Evolutionary conservation across 495 filamentous ascomycete species (phyloP), one percentile per base, ranked within the genome.

Genomic region (Neurospora sp.): DNA sequence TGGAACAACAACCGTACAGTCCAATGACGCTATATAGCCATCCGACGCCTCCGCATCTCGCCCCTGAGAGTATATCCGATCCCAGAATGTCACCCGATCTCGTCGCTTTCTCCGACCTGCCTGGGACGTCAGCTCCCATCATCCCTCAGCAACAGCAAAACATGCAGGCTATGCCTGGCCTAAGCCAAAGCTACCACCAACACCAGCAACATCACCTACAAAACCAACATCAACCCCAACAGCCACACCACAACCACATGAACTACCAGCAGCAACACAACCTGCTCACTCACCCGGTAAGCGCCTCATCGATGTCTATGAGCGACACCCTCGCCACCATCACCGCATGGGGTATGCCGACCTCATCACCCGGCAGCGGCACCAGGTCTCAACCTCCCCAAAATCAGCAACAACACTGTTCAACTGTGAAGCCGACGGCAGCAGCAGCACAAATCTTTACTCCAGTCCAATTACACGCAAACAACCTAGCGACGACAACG

Each of bases 41-140:
- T n/a, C 75, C 75, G 5, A 69, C 78, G 18, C 70, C 80, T 3
- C 78, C 77, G 22, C 75, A 79, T 9, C 73, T 78, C n/a, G 68
- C 79, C 4, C 40, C 71, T 22, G 78, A 75, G 14, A 65, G 53
- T 68, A 35, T 72, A 27, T 48, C 70, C 42, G 10, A 77, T 8
- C 68, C 69, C 70, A 73, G 42, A 18, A 76, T 81, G 70, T 72
- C 79, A 6, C 72, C 80, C 7, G 78, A 80, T 5, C 73, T 81
- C 39, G 12, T 81, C 9, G 68, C 68, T 18, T 71, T 71, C 35
- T 68, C 73, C 0, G 73, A 74, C 9, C 69, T 79, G 41, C 73
- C 76, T 14, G 39, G 75, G 1, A 0, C 72, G 9, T 31, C 37
- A 10, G 38, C 38, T 31, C 31, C 72, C 38, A 14, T 22, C 1